Evolutionary conservation across 768 basidiomycete species (phyloP).

Genomic region (Phlegmacium glaucopus): DNA sequence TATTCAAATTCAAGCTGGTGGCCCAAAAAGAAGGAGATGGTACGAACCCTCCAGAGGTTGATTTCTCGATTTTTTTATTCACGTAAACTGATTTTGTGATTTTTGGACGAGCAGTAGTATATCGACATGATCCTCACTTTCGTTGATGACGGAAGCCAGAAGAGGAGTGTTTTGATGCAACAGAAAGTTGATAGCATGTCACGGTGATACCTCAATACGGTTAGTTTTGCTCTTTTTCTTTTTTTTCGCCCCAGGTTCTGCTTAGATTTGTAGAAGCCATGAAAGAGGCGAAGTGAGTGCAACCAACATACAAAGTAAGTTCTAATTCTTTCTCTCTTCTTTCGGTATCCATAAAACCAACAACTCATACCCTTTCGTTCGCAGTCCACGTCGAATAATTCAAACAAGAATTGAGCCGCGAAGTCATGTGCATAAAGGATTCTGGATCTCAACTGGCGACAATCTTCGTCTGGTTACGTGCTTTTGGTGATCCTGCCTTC

Average conservation of each 20-base stretch:
- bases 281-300: conserved; percentile 89
- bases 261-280: conserved; percentile 91
- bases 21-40: not conserved
- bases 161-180: conserved; percentile 47
- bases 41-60: conserved; percentile 1
- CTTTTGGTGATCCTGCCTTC: too few species aligned
- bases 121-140: conserved; percentile 43
- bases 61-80: not conserved
- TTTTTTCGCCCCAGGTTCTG: not conserved
- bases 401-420: conserved; percentile 73
- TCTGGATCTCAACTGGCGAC: too few species aligned
- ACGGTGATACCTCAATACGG: conserved; percentile 73
- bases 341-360: not conserved
- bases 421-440: too few species aligned
- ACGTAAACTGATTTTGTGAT: too few species aligned
- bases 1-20: not conserved
- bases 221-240: conserved; percentile 28
- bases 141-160: conserved; percentile 46
- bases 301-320: conserved; percentile 76
- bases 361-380: not conserved
- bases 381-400: conserved; percentile 85
- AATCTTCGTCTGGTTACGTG: too few species aligned
- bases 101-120: conserved; percentile 18
- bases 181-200: conserved; percentile 71
- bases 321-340: not conserved